These are phyloP conservation scores for Pythium sp. DNA, from an alignment of 352 stramenopile genomes.

Conservation along the genomic window DNA sequence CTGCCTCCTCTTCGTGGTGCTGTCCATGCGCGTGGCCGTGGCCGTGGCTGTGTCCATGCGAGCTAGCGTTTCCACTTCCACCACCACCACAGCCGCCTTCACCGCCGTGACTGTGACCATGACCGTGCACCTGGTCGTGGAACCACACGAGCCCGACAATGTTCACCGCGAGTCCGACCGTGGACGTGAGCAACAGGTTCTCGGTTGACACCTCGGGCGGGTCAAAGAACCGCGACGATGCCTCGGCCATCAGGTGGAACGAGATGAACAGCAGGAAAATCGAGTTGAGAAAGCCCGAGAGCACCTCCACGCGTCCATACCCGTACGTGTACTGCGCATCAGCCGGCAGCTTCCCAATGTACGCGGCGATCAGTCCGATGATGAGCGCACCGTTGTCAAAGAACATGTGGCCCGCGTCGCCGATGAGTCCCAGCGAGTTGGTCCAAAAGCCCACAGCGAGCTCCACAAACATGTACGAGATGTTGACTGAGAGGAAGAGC, in stretches of 20 bases:
- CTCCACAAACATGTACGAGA: conserved; percentile 88
- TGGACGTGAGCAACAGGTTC: conserved; percentile 84
- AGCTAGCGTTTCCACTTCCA: conserved; percentile 24
- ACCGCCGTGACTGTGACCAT: conserved; percentile 55
- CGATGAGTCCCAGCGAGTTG: conserved; percentile 84
- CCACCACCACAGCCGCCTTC: conserved; percentile 28
- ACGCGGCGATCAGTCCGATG: conserved; percentile 82
- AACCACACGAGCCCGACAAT: conserved; percentile 89
- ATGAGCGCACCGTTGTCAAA: conserved; percentile 85
- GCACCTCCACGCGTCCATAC: conserved; percentile 83
- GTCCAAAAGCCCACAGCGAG: conserved; percentile 79
- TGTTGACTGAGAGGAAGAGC: conserved; percentile 77
- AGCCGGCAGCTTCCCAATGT: conserved; percentile 71
- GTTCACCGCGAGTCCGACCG: conserved; percentile 80
- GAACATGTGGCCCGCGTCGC: conserved; percentile 88
- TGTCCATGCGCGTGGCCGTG: conserved; percentile 24
- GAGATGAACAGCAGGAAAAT: conserved; percentile 82
- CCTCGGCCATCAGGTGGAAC: conserved; percentile 81
- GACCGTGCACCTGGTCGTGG: conserved; percentile 83
- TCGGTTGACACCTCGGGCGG: conserved; percentile 77
- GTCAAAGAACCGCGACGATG: conserved; percentile 66
- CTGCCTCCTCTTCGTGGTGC: conserved; percentile 10
- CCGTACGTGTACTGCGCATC: conserved; percentile 81
- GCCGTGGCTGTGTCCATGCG: conserved; percentile 61
- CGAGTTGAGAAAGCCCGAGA: conserved; percentile 87